A percentile compares a stretch with the other conserved stretches of the same genome.
Conservation (phyloP, 345 rosid genomes). For the Sisymbrium irio region DNA sequence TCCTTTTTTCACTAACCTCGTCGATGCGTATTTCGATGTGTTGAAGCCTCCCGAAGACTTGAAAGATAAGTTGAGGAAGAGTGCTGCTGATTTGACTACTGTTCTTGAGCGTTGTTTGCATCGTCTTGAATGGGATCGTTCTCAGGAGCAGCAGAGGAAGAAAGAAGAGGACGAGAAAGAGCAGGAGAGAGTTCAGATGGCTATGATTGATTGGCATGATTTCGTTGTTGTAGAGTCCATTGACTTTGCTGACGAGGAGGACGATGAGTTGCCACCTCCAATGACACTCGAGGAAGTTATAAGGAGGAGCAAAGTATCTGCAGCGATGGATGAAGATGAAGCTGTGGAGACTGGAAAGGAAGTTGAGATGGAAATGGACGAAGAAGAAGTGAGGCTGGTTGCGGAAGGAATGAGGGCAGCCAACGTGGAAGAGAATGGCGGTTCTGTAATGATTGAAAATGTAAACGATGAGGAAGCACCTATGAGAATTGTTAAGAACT, state of each 20-base stretch:
- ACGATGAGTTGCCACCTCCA: constrained; percentile 76
- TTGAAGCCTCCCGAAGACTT: constrained; percentile 76
- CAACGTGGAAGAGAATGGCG: constrained; percentile 54
- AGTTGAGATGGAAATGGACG: constrained; percentile 96
- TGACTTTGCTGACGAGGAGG: constrained; percentile 92
- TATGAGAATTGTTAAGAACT: constrained; percentile 85
- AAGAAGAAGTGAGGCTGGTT: constrained; percentile 85
- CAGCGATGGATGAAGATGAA: constrained; percentile 66
- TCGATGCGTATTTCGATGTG: constrained; percentile 77
- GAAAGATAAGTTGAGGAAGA: constrained; percentile 59
- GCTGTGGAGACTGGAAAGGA: constrained; percentile 78
- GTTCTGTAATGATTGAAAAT: constrained; percentile 37
- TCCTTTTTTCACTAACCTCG: constrained; percentile 66
- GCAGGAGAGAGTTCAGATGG: constrained; percentile 85
- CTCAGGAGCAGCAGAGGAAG: constrained; percentile 83
- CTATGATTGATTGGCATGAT: constrained; percentile 95
- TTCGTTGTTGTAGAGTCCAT: constrained; percentile 79
- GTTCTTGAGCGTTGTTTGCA: constrained; percentile 80
- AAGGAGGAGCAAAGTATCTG: constrained; percentile 73
- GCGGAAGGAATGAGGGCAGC: constrained; percentile 86
- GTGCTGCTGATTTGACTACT: constrained; percentile 62
- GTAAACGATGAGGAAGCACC: constrained; percentile 68
- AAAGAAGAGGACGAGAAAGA: constrained; percentile 85
- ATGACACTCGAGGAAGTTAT: constrained; percentile 87
- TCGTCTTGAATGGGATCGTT: constrained; percentile 83